These are phyloP conservation scores for Allantophomopsis cytisporea DNA, from an alignment of 2,329 filamentous ascomycete species.

Conservation along the genomic window DNA sequence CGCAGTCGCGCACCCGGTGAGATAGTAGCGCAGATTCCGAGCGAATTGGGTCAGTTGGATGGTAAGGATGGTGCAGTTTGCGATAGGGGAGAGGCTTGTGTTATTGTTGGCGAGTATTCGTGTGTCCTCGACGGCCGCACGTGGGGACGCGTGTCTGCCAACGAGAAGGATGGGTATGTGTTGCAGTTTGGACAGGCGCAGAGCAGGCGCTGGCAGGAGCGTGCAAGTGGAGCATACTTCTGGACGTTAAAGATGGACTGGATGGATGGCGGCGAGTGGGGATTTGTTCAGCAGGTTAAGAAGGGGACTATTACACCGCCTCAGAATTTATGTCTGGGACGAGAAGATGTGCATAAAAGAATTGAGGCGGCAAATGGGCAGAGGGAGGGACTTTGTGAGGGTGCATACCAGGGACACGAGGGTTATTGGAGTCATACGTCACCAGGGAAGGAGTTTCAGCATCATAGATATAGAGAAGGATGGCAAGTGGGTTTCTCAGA, in stretches of 20 bases:
- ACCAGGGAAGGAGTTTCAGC: slow-evolving; percentile 31
- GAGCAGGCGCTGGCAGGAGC: slow-evolving; percentile 30
- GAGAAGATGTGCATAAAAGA: slow-evolving; percentile 21
- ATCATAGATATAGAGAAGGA: slow-evolving; percentile 38
- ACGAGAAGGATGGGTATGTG: slow-evolving; percentile 26
- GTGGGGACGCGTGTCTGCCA: slow-evolving; percentile 30
- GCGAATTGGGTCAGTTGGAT: slow-evolving; percentile 29
- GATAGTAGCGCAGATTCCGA: slow-evolving; percentile 29
- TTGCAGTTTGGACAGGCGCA: slow-evolving; percentile 33
- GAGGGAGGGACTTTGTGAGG: slow-evolving; percentile 20
- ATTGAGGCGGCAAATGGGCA: slow-evolving; percentile 24
- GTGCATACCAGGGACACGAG: slow-evolving; percentile 27
- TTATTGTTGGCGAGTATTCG: slow-evolving; percentile 43
- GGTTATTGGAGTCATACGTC: slow-evolving; percentile 32
- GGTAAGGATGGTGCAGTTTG: slow-evolving; percentile 30
- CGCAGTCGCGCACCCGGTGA: slow-evolving; percentile 34
- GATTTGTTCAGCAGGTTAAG: slow-evolving; percentile 36
- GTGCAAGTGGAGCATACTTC: slow-evolving; percentile 38
- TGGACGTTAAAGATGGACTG: slow-evolving; percentile 49
- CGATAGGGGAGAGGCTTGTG: slow-evolving; percentile 32
- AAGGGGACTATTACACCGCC: slow-evolving; percentile 27
- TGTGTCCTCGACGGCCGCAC: slow-evolving; percentile 37
- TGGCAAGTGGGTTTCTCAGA: slow-evolving; percentile 43
- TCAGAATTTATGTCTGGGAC: slow-evolving; percentile 20
- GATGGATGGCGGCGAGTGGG: slow-evolving; percentile 49